Percentiles rank a stretch among this genome's conserved stretches.
Evolutionary conservation across 2,329 filamentous ascomycete species (phyloP).

Genomic region (Calonectria pauciramosa): DNA sequence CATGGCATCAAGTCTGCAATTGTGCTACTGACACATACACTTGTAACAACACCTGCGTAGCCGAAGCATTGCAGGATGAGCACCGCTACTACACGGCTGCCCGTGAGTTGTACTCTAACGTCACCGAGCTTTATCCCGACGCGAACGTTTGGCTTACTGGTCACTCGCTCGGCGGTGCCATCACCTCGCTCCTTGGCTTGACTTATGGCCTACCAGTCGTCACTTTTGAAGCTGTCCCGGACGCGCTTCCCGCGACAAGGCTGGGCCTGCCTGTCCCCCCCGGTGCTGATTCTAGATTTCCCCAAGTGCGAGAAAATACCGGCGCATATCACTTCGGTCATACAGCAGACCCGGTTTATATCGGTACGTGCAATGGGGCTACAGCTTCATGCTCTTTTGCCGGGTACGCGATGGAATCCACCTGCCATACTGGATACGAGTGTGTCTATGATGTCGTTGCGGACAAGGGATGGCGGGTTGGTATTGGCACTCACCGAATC

Average conservation of each 20-base stretch:
- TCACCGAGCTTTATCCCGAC: conserved; percentile 88
- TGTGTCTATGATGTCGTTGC: conserved; percentile 94
- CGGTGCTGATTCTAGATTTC: conserved; percentile 77
- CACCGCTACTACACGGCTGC: conserved; percentile 93
- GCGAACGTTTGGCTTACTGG: conserved; percentile 91
- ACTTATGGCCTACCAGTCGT: conserved; percentile 93
- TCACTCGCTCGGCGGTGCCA: conserved; percentile 91
- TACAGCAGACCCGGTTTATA: conserved; percentile 94
- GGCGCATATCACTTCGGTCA: conserved; percentile 94
- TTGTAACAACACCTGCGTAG: conserved; percentile 93
- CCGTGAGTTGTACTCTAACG: conserved; percentile 91
- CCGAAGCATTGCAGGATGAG: conserved; percentile 80
- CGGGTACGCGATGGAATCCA: conserved; percentile 92
- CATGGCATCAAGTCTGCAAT: conserved; percentile 93
- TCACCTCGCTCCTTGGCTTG: conserved; percentile 88
- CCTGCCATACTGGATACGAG: conserved; percentile 90
- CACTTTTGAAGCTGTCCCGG: conserved; percentile 93
- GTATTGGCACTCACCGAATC: conserved; percentile 92
- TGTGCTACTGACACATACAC: conserved; percentile 89
- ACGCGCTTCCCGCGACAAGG: conserved; percentile 87
- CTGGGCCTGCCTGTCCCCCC: conserved; percentile 90
- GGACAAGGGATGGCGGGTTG: conserved; percentile 93
- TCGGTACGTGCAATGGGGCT: conserved; percentile 92
- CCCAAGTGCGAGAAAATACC: conserved; percentile 79
- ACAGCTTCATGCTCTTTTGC: conserved; percentile 91